Evolutionary conservation across 805 yeast species (phyloP).

Genomic region (Kodamaea jinghongensis): DNA sequence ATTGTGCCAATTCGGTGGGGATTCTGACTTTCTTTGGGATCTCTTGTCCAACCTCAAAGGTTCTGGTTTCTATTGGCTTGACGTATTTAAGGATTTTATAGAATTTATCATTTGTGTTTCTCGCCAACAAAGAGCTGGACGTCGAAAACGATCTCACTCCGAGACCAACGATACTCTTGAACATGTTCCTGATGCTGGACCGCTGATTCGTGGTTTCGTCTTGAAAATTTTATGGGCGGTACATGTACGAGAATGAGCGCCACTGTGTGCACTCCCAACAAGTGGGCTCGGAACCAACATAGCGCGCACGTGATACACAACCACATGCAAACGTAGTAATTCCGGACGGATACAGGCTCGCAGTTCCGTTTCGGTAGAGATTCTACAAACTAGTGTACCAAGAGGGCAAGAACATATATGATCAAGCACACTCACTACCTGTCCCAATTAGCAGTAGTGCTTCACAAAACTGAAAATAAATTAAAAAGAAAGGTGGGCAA

Average conservation of each 20-base stretch:
- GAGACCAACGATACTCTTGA: constrained; percentile 1
- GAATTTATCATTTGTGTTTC: constrained; percentile 29
- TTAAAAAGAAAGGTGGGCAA: too few relatives aligned
- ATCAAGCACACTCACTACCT: too few relatives aligned
- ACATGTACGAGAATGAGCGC: background rate
- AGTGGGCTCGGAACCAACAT: too few relatives aligned
- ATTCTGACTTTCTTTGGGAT: constrained; percentile 24
- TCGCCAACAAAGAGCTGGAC: constrained; percentile 8
- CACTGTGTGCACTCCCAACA: too few relatives aligned
- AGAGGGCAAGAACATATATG: too few relatives aligned
- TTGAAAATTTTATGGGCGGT: constrained; percentile 1
- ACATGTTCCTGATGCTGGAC: background rate
- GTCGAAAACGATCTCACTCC: constrained; percentile 9
- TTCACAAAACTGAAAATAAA: too few relatives aligned
- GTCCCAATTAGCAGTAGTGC: too few relatives aligned
- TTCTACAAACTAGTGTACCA: too few relatives aligned
- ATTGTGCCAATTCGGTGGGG: constrained; percentile 20
- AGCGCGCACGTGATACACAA: too few relatives aligned
- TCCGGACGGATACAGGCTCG: too few relatives aligned
- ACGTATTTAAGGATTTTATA: constrained; percentile 39
- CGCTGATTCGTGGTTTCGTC: background rate
- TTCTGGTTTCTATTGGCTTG: constrained; percentile 35
- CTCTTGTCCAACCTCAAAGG: constrained; percentile 37
- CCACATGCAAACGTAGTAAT: too few relatives aligned
- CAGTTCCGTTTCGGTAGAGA: too few relatives aligned